Evolutionary conservation across 331 rosid genomes (phyloP).

Genomic region (Pyrus hybrid): DNA sequence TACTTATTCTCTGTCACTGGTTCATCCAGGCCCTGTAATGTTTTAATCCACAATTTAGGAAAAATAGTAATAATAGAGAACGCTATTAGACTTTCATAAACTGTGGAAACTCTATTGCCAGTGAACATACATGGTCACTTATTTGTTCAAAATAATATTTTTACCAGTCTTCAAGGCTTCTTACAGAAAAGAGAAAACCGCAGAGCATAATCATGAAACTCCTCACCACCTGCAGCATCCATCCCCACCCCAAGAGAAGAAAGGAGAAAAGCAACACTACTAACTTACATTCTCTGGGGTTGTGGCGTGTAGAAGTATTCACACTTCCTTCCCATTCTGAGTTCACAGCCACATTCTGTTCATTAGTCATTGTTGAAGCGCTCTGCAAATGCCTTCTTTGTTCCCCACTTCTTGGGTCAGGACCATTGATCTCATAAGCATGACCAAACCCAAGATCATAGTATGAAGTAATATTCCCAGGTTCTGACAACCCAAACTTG

Average conservation of each 20-base stretch:
- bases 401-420: slow-evolving; percentile 41
- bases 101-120: too few relatives aligned
- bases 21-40: background rate
- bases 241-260: background rate
- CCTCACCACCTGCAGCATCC: background rate
- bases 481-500: slow-evolving; percentile 75
- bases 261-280: background rate
- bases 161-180: background rate
- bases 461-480: slow-evolving; percentile 45
- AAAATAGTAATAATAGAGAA: background rate
- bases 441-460: slow-evolving; percentile 41
- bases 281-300: slow-evolving; percentile 65
- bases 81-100: background rate
- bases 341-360: slow-evolving; percentile 41
- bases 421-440: slow-evolving; percentile 50
- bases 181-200: background rate
- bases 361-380: slow-evolving; percentile 33
- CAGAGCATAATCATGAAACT: background rate
- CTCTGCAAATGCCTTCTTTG: slow-evolving; percentile 56
- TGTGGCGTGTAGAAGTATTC: slow-evolving; percentile 31
- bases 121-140: too few relatives aligned
- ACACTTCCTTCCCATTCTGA: slow-evolving; percentile 54
- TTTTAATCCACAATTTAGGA: background rate
- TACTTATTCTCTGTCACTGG: background rate
- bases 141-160: background rate